These are phyloP conservation scores for Platanthera guangdongensis DNA, from an alignment of 106 monocot species.

Conservation along the genomic window DNA sequence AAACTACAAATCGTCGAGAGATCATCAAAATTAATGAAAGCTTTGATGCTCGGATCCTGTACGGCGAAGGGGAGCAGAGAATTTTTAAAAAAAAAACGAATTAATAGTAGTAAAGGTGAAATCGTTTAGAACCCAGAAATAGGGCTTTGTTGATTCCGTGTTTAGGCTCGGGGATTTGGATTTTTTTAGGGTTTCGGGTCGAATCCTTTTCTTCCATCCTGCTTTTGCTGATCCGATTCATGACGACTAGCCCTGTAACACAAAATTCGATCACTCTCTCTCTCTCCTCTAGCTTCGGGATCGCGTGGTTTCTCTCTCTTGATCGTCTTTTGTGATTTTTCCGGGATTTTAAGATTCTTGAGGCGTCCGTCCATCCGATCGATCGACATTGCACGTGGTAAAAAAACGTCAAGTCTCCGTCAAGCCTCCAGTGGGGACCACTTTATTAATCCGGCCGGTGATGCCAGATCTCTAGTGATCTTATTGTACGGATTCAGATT, in stretches of 20 bases:
- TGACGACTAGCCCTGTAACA: conserved; percentile 3
- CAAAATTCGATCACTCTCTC: conserved; percentile 9
- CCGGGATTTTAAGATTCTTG: neutral
- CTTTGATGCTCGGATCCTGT: neutral
- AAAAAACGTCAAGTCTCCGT: neutral
- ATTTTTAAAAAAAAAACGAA: too few relatives aligned
- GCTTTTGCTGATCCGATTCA: conserved; percentile 17
- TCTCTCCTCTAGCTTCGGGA: neutral
- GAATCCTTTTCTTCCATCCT: conserved; percentile 9
- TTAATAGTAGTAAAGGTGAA: neutral
- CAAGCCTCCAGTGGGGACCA: neutral
- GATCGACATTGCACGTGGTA: neutral
- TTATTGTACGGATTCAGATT: too few relatives aligned
- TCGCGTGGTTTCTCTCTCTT: conserved; percentile 3
- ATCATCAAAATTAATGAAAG: neutral
- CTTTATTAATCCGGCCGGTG: neutral
- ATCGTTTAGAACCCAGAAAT: neutral
- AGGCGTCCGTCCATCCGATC: neutral
- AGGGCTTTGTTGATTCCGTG: neutral
- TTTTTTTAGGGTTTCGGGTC: conserved; percentile 4
- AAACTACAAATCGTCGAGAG: neutral
- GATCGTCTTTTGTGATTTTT: neutral
- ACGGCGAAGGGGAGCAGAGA: neutral
- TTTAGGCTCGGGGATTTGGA: neutral
- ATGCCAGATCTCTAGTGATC: too few relatives aligned